These are phyloP conservation scores for Colletotrichum noveboracense DNA, from an alignment of 2,329 filamentous ascomycete genomes.

Conservation along the genomic window DNA sequence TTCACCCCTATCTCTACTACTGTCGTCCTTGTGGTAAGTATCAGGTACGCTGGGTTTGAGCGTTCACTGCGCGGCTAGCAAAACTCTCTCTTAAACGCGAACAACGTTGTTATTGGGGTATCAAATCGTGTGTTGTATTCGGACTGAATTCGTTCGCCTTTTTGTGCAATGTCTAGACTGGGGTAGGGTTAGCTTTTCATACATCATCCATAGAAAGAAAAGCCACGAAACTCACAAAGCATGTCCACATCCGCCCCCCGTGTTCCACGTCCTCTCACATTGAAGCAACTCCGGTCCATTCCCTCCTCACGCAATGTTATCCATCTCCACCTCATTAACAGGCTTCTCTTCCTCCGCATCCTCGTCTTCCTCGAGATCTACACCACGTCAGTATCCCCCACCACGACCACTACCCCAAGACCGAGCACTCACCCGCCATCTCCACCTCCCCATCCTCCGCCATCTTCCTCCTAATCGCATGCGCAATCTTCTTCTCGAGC, in stretches of 20 bases:
- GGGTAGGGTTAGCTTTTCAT: not conserved
- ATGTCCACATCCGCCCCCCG: conserved; percentile 3
- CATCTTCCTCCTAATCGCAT: conserved; percentile 58
- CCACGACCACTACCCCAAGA: not conserved
- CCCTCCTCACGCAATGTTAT: not conserved
- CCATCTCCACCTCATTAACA: conserved; percentile 4
- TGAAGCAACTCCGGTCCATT: not conserved
- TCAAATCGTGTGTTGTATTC: conserved; percentile 15
- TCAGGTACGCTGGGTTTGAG: too few species aligned
- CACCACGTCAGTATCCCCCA: too few species aligned
- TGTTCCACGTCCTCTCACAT: not conserved
- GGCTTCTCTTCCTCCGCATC: not conserved
- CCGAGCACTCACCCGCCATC: conserved; percentile 48
- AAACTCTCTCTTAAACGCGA: not conserved
- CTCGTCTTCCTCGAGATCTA: not conserved
- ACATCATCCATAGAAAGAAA: not conserved
- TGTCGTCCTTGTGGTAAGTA: too few species aligned
- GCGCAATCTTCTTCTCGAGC: conserved; percentile 57
- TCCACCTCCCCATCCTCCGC: conserved; percentile 53
- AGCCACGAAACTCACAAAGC: conserved; percentile 1
- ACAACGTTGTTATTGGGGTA: not conserved
- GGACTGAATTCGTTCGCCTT: not conserved
- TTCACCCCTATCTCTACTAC: too few species aligned
- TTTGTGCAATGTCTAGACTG: not conserved
- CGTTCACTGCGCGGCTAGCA: too few species aligned